These are phyloP conservation scores for Vigna reflexopilosa DNA, from an alignment of 306 rosid species.

Conservation along the genomic window DNA sequence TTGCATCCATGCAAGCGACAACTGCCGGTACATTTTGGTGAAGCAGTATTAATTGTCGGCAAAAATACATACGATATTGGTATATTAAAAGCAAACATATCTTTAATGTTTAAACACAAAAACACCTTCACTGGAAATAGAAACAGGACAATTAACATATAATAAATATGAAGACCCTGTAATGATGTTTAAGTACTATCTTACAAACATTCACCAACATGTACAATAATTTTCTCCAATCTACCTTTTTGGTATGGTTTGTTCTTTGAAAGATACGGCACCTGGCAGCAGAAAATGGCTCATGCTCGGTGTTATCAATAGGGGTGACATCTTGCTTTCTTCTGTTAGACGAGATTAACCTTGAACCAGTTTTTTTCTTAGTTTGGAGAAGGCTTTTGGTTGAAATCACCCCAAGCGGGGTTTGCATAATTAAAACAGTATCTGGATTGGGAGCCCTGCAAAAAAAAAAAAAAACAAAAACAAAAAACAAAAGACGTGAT, in stretches of 20 bases:
- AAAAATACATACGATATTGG: constrained; percentile 7
- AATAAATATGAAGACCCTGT: constrained; percentile 8
- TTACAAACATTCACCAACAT: constrained; percentile 38
- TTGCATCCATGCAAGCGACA: constrained; percentile 21
- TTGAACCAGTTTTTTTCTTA: constrained; percentile 82
- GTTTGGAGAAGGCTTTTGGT: constrained; percentile 89
- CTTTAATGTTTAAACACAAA: constrained; percentile 38
- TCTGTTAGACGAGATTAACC: constrained; percentile 85
- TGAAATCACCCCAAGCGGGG: constrained; percentile 89
- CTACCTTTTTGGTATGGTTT: constrained; percentile 81
- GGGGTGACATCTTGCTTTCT: constrained; percentile 62
- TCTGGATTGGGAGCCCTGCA: constrained; percentile 99
- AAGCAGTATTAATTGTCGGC: constrained; percentile 18
- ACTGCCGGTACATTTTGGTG: constrained; percentile 18
- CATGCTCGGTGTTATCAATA: constrained; percentile 63
- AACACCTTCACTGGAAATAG: constrained; percentile 8
- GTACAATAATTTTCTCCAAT: constrained; percentile 16
- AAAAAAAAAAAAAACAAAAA: constrained; percentile 28
- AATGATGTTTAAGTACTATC: constrained; percentile 25
- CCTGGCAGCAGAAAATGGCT: constrained; percentile 89
- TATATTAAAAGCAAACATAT: constrained; percentile 1
- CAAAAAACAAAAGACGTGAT: constrained; percentile 33
- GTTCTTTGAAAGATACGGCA: constrained; percentile 82
- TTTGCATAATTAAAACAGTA: constrained; percentile 92
- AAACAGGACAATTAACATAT: constrained; percentile 16